These are phyloP conservation scores for Astragalus glycyphyllos DNA, from an alignment of 306 rosid genomes.

Conservation along the genomic window DNA sequence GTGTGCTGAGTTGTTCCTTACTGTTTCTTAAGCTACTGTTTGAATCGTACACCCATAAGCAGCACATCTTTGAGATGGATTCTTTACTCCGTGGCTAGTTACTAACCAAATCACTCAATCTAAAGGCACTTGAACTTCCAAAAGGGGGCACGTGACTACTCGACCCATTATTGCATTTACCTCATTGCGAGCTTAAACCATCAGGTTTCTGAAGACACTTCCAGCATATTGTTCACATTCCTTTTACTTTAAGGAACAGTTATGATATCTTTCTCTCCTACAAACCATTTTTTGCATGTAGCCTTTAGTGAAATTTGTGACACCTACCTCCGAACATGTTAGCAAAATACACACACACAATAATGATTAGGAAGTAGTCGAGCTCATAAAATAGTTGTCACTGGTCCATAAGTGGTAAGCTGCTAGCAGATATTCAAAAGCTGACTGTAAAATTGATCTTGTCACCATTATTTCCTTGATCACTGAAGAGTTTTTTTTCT, in stretches of 20 bases:
- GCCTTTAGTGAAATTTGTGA: neutral
- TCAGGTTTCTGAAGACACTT: too few species aligned
- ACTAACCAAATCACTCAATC: neutral
- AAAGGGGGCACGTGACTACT: too few species aligned
- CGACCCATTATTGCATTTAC: too few species aligned
- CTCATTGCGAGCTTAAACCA: too few species aligned
- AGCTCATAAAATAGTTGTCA: too few species aligned
- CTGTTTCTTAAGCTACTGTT: neutral
- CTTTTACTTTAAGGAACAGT: neutral
- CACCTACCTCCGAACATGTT: too few species aligned
- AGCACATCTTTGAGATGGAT: neutral
- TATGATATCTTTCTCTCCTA: neutral
- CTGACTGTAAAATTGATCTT: constrained; percentile 3
- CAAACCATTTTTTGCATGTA: neutral
- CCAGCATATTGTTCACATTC: too few species aligned
- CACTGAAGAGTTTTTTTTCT: too few species aligned
- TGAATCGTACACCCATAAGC: neutral
- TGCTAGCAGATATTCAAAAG: constrained; percentile 9
- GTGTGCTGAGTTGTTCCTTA: too few species aligned
- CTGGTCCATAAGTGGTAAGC: too few species aligned
- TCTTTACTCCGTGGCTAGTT: neutral
- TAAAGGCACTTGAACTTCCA: neutral
- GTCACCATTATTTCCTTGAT: neutral
- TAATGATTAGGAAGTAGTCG: too few species aligned
- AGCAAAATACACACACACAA: too few species aligned